Evolutionary conservation across 2,329 filamentous ascomycete genomes (phyloP).

Genomic region (Fusarium irregulare): DNA sequence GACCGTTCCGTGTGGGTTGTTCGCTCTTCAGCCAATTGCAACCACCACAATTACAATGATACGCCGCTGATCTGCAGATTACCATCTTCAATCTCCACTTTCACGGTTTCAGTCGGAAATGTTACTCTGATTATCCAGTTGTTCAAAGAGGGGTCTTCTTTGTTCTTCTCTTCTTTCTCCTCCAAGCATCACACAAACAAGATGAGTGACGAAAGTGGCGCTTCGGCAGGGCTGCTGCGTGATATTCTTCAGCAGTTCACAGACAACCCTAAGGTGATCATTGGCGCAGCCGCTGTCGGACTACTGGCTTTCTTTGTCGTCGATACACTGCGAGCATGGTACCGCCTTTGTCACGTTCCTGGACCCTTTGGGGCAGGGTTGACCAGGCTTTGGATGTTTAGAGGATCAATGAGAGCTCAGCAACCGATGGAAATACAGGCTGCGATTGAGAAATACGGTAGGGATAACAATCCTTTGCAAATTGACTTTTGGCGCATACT

Average conservation of each 20-base stretch:
- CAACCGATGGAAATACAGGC: conserved; percentile 43
- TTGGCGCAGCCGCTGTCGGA: not conserved
- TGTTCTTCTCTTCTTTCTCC: not conserved
- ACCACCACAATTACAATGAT: not conserved
- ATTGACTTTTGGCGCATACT: not conserved
- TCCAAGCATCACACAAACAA: not conserved
- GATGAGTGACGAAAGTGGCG: not conserved
- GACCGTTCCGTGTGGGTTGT: not conserved
- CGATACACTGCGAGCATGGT: conserved; percentile 41
- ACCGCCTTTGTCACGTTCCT: conserved; percentile 50
- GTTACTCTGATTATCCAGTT: not conserved
- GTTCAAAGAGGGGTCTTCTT: not conserved
- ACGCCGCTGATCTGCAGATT: not conserved
- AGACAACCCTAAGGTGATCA: not conserved
- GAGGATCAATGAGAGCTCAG: conserved; percentile 40
- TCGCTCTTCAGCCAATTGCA: not conserved
- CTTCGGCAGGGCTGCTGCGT: not conserved
- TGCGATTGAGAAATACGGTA: conserved; percentile 23
- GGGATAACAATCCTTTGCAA: accelerated
- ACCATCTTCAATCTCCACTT: not conserved
- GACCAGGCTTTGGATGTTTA: conserved; percentile 50
- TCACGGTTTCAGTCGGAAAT: not conserved
- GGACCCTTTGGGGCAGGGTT: conserved; percentile 50
- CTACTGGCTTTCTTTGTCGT: conserved; percentile 18
- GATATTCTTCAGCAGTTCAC: not conserved